Base-by-base conservation (phyloP, 108 stramenopile genomes). In the Discostella pseudostelligera region DNA sequence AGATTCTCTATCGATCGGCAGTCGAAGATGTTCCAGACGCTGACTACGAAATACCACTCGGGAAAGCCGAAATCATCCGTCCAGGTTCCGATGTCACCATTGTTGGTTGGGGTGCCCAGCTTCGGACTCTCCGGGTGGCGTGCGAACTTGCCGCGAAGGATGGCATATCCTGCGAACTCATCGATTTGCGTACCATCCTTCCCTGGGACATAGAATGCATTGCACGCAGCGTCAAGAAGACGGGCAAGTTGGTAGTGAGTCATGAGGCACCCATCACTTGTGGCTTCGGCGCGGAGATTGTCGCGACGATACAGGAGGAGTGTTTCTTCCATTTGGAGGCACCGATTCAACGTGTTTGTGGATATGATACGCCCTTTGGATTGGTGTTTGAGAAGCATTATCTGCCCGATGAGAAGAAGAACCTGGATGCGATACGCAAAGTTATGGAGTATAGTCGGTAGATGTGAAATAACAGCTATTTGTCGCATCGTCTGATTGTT, bases 311-410 rank as follows among this genome's bases (percentile, higher is more conserved):
- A 29, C 86, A 90, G 65, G 78, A 89, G 39, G 83, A 88, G 59
- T 93, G 94, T 72, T 96, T 96, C 70, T 82, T 95, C 57, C 56
- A 59, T 20, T 71, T 97, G 65, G 93, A 98, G 78, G 89, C 93
- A 8, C 97, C 97, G 19, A 92, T 97, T 58, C 88, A 93, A 67
- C 87, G 97, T 13, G 94, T 97, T 3, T 96, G 95, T 56, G 98
- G 98, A 10, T 95, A 92, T 58, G 98, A 98, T 68, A 97, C 95
- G 12, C 98, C 98, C 16, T 98, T 98, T 80, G 96, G 96, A 0
- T 81, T 97, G 44, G 87, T 92, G 20, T 93, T 87, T 71, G 98
- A 98, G 63, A 89, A 94, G 60, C 76, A 83, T 42, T 98, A 98
- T 72, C 81, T 96, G 53, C 97, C 97, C 8, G 84, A 92, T 59